Conservation (phyloP, 2,329 filamentous ascomycete species). For the Domatiomyces globalis region DNA sequence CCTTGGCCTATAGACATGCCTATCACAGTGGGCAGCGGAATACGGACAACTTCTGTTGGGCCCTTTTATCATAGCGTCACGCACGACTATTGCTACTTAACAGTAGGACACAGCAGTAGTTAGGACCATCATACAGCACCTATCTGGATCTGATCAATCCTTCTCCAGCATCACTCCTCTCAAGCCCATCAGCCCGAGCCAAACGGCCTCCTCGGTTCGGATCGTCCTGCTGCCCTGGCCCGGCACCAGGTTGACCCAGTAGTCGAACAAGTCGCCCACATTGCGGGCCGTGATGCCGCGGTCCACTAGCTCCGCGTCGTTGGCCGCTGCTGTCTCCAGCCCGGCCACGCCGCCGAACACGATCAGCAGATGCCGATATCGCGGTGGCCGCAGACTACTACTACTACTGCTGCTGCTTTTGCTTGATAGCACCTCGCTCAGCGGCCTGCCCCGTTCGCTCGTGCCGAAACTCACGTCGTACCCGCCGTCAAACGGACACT, state of each 20-base stretch:
- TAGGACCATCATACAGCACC: too few species aligned
- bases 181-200: slow-evolving; percentile 58
- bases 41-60: too few species aligned
- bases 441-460: slow-evolving; percentile 55
- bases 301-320: slow-evolving; percentile 42
- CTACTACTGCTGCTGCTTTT: not conserved
- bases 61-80: too few species aligned
- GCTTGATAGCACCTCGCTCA: slow-evolving; percentile 26
- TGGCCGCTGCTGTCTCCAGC: slow-evolving; percentile 58
- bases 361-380: slow-evolving; percentile 27
- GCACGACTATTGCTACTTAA: too few species aligned
- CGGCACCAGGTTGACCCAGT: slow-evolving; percentile 69
- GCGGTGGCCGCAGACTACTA: too few species aligned
- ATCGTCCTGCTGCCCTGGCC: slow-evolving; percentile 72
- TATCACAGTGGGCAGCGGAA: too few species aligned
- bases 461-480: slow-evolving; percentile 77
- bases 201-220: slow-evolving; percentile 69
- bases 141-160: too few species aligned
- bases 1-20: too few species aligned
- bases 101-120: too few species aligned
- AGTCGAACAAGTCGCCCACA: slow-evolving; percentile 61
- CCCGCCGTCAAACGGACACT: slow-evolving; percentile 57
- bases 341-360: slow-evolving; percentile 72
- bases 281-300: slow-evolving; percentile 51
- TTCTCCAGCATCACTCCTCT: slow-evolving; percentile 36